These are phyloP conservation scores for Cantharellus anzutake DNA, from an alignment of 768 basidiomycete species.

Conservation along the genomic window DNA sequence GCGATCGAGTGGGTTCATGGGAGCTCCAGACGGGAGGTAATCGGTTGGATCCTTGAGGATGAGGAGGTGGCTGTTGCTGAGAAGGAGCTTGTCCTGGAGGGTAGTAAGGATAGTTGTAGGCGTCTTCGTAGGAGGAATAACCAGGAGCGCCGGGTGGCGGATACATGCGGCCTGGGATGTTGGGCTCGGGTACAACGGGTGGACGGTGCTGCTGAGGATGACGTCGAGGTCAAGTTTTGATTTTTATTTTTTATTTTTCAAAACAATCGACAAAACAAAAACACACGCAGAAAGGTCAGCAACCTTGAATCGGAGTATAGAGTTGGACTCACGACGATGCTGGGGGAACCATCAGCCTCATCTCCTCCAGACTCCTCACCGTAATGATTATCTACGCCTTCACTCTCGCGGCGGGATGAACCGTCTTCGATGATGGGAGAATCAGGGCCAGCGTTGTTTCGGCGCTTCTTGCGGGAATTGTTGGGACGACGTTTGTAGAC, in stretches of 20 bases:
- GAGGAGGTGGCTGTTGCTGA: not conserved
- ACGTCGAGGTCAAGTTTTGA: no score
- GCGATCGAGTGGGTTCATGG: not conserved
- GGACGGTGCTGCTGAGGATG: not conserved
- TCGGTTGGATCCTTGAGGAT: not conserved
- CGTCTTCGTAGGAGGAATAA: not conserved
- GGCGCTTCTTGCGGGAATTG: constrained; percentile 52
- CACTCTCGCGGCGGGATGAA: not conserved
- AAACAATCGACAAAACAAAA: no score
- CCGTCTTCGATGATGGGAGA: not conserved
- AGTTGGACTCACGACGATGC: no score
- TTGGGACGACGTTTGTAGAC: constrained; percentile 78
- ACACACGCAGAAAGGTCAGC: no score
- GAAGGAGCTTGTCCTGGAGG: not conserved
- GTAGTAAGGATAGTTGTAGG: not conserved
- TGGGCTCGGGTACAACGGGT: not conserved
- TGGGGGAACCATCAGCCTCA: not conserved
- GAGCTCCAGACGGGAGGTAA: not conserved
- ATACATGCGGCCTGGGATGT: not conserved
- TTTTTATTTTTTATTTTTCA: no score
- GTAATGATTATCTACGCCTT: not conserved
- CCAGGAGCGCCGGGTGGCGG: not conserved
- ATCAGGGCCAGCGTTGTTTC: not conserved
- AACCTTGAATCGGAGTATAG: no score
- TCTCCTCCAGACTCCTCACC: not conserved